Evolutionary conservation across 108 stramenopile species (phyloP), one percentile per base, ranked within the genome.

Genomic region (Epithemia pelagica): DNA sequence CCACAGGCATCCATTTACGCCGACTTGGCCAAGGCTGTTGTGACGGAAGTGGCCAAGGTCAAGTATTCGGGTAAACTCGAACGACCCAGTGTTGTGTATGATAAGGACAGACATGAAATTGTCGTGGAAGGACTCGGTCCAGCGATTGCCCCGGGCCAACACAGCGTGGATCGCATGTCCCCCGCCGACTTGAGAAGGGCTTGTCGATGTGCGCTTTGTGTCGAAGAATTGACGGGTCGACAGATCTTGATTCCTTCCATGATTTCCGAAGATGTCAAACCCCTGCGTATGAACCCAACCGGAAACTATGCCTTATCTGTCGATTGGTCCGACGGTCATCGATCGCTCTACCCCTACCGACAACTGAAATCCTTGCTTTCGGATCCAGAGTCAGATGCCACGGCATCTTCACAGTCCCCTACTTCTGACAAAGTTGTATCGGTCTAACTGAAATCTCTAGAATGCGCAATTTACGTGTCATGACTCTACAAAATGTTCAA

Each of bases 271-370:
- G 58, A 65, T 1, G 68, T 95, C 57, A 65, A 66, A 65, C 93
- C 93, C 1, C 30, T 81, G 51, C 70, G 61, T 2, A 83, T 91
- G 85, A 31, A 58, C 28, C 81, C 86, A 20, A 86, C 84, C 1
- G 95, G 95, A 55, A 90, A 92, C 58, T 95, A 95, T 80, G 95
- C 91, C n/a, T 66, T 89, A 54, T 82, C 83, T 26, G 83, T 95
- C 0, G 86, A 92, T 69, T 95, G 95, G 95, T 84, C 82, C 15
- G 95, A 95, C 73, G 95, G 91, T 5, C 95, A 95, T 73, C 68
- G 75, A 30, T 91, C 90, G 19, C 73, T 95, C 19, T 95, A 90
- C 72, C 94, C 94, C 0, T 91, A 90, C 67, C 74, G 83, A 30
- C 86, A 89, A 65, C 77, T 92, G 26, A 51, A 68, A 59, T 25